These are phyloP conservation scores for Ambrosia trifida DNA, from an alignment of 129 eudicot genomes.

Conservation along the genomic window DNA sequence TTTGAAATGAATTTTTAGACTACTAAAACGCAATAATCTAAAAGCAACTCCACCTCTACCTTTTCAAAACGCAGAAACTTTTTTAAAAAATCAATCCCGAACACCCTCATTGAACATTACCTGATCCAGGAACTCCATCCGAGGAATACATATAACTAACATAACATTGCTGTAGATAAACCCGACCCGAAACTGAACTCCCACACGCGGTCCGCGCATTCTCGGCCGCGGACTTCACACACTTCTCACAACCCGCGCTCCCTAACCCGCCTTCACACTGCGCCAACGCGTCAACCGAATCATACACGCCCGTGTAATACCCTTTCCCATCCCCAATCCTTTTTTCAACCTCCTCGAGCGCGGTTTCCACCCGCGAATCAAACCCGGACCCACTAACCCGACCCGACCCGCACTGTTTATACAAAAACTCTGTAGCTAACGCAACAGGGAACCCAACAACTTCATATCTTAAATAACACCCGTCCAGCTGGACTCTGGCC, in stretches of 20 bases:
- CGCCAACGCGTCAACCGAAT: slow-evolving; percentile 72
- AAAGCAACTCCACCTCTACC: too few species aligned
- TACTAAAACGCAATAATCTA: too few species aligned
- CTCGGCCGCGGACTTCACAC: slow-evolving; percentile 70
- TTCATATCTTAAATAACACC: slow-evolving; percentile 71
- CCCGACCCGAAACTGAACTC: slow-evolving; percentile 53
- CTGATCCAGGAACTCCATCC: slow-evolving; percentile 62
- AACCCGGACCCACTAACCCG: slow-evolving; percentile 74
- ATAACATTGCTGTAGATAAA: slow-evolving; percentile 68
- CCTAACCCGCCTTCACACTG: slow-evolving; percentile 95
- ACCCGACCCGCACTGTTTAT: slow-evolving; percentile 62
- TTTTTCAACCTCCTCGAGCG: slow-evolving; percentile 52
- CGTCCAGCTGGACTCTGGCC: slow-evolving; percentile 60
- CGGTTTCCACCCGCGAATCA: slow-evolving; percentile 49
- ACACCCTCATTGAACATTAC: too few species aligned
- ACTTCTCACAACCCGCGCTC: slow-evolving; percentile 63
- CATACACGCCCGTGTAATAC: slow-evolving; percentile 59
- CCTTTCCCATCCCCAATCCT: slow-evolving; percentile 68
- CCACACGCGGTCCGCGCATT: slow-evolving; percentile 61
- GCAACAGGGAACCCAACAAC: slow-evolving; percentile 58
- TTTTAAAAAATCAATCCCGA: too few species aligned
- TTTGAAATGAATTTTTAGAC: too few species aligned
- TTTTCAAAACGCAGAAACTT: too few species aligned
- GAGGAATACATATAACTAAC: slow-evolving; percentile 75
- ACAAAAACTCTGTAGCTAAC: slow-evolving; percentile 51